Evolutionary conservation across 306 rosid species (phyloP).

Genomic region (Potentilla sterilis): DNA sequence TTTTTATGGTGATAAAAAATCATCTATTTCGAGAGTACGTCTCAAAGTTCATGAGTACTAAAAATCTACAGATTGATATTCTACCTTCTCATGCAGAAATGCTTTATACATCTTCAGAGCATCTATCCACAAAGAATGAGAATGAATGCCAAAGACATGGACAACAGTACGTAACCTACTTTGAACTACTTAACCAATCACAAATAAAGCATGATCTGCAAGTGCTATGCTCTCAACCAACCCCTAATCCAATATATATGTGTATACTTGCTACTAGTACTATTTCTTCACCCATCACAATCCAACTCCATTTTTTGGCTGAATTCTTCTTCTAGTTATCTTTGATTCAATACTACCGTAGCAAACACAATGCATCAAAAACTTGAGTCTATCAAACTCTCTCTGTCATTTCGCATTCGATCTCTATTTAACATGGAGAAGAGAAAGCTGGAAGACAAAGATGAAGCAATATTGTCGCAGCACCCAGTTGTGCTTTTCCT

Average conservation of each 20-base stretch:
- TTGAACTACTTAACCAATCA: slow-evolving; percentile 1
- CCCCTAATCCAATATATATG: background rate
- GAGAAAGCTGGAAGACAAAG: slow-evolving; percentile 40
- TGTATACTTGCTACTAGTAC: background rate
- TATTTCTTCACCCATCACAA: background rate
- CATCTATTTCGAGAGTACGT: background rate
- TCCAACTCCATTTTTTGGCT: background rate
- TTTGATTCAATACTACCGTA: background rate
- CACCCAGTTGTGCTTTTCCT: slow-evolving; percentile 56
- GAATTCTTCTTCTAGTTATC: background rate
- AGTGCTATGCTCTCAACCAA: background rate
- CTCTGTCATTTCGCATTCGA: background rate
- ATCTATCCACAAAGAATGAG: background rate
- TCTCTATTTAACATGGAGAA: slow-evolving; percentile 58
- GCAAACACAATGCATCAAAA: background rate
- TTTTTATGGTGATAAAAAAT: background rate
- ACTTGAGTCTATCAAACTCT: background rate
- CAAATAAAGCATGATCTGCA: slow-evolving; percentile 11
- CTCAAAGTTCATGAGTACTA: background rate
- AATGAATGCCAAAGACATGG: slow-evolving; percentile 11
- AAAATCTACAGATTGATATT: background rate
- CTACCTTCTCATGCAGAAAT: slow-evolving; percentile 1
- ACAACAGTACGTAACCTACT: slow-evolving; percentile 11
- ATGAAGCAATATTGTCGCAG: slow-evolving; percentile 58
- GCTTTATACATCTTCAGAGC: background rate